Base-by-base conservation (phyloP, 1,284 basidiomycete genomes). In the Cystobasidiaceae sp. region DNA sequence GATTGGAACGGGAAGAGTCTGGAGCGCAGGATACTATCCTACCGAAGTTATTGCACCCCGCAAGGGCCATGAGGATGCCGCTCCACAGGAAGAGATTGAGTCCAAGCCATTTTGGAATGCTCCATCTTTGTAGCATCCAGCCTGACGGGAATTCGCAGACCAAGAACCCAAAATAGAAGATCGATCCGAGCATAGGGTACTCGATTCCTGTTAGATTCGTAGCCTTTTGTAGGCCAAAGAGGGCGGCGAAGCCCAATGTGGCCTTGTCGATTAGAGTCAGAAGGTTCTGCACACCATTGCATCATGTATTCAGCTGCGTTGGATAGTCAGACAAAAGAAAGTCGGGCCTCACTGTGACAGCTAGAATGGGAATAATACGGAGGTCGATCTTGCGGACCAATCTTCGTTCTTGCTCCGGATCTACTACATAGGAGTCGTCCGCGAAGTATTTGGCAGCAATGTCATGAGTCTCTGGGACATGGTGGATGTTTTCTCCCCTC, bases 181-280 rank as follows among this genome's bases (percentile, higher is more conserved):
- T 67, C n/a, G 71, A 74, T 19, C 66, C 66, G 27, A 74, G 66
- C 74, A 72, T 74, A 9, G 69, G 69, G 69, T 75, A 74, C 55
- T 76, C 69, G 17, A 68, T 67, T 4, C 73, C 73, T 23, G 52
- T 30, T 28, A 73, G 52, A 43, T 63, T 46, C 13, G 70, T 67
- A 21, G 57, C 58, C 44, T 58, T 68, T 33, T 50, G 67, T 19
- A 74, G 62, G 61, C 71, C 70, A 66, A 78, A 77, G 9, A 77
- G 74, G 34, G 77, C 75, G 19, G 77, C 73, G 65, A 74, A 77
- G 4, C 73, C 74, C 17, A 77, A 71, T 9, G 73, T 70, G 1
- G 73, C 72, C 62, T 78, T 78, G 73, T 78, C 77, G 32, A 77
- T 67, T 70, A 74, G 67, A 11, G 67, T 62, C 37, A 13, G n/a